Evolutionary conservation across 169 alveolate genomes (phyloP).

Genomic region (Babesia caballi): DNA sequence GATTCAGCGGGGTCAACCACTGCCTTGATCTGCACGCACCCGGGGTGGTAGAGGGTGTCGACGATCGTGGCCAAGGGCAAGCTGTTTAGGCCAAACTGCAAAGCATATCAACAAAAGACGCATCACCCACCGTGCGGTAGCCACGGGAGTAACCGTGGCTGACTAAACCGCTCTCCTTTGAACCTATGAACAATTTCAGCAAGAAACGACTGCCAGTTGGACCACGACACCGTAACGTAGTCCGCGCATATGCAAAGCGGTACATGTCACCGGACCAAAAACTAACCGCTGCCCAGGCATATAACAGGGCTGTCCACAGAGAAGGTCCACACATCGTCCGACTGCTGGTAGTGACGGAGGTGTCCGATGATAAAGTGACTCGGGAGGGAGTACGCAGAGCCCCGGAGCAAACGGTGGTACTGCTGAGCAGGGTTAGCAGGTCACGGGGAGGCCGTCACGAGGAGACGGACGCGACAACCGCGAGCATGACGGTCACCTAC

Average conservation of each 20-base stretch:
- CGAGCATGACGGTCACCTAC: constrained; percentile 2
- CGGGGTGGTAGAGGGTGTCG: constrained; percentile 6
- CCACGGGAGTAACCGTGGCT: too few relatives aligned
- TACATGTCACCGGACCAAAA: too few relatives aligned
- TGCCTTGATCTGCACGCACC: constrained; percentile 1
- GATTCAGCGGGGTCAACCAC: not conserved
- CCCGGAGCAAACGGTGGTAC: not conserved
- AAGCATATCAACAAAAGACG: not conserved
- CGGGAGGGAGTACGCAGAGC: not conserved
- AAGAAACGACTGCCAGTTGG: too few relatives aligned
- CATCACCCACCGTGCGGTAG: not conserved
- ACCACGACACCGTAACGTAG: too few relatives aligned
- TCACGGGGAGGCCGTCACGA: not conserved
- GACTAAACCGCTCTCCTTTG: too few relatives aligned
- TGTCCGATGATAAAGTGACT: constrained; percentile 39
- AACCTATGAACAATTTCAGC: too few relatives aligned
- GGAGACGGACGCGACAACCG: not conserved
- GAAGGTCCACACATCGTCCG: constrained; percentile 16
- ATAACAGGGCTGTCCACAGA: constrained; percentile 31
- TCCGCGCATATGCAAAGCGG: not conserved
- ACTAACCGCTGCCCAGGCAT: not conserved
- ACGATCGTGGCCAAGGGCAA: too few relatives aligned
- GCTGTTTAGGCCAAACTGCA: too few relatives aligned
- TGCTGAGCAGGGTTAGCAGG: constrained; percentile 13
- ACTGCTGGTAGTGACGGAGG: constrained; percentile 29